A percentile compares a stretch with the other conserved stretches of the same genome.
phyloP scores from a whole-genome alignment of 345 rosid species.

The Rhodamnia argentea region DNA sequence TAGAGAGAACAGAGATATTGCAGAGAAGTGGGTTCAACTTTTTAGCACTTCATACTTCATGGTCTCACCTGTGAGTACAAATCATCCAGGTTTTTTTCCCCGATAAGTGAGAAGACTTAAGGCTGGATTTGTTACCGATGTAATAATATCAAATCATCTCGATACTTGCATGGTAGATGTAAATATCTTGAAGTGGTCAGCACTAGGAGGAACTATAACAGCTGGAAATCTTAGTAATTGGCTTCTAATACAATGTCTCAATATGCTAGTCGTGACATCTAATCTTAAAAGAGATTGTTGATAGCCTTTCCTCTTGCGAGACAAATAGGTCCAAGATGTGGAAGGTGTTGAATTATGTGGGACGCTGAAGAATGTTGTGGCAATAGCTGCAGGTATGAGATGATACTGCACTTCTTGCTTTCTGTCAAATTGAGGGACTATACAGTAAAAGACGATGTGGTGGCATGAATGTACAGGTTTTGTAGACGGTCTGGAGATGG shows the following conservation, averaged over 20 bases:
- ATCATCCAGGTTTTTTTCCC: neutral
- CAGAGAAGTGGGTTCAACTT: slow-evolving; percentile 83
- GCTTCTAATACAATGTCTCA: neutral
- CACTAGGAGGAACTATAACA: neutral
- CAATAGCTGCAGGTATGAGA: slow-evolving; percentile 70
- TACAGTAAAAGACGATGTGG: neutral
- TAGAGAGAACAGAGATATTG: slow-evolving; percentile 49
- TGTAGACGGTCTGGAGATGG: slow-evolving; percentile 95
- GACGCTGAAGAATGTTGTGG: slow-evolving; percentile 94
- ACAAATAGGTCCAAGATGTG: slow-evolving; percentile 65
- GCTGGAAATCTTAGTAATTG: neutral
- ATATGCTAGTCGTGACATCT: neutral
- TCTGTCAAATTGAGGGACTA: neutral
- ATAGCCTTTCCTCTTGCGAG: neutral
- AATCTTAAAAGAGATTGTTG: neutral
- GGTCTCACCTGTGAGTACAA: slow-evolving; percentile 64
- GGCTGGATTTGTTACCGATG: neutral
- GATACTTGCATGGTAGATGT: neutral
- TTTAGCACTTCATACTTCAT: slow-evolving; percentile 80
- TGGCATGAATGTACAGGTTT: slow-evolving; percentile 38
- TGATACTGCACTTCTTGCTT: neutral
- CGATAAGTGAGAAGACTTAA: neutral
- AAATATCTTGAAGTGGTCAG: neutral
- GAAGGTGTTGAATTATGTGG: slow-evolving; percentile 97
- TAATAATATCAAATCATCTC: neutral